These are phyloP conservation scores for Alternaria viburni DNA, from an alignment of 2,329 filamentous ascomycete genomes.

Conservation along the genomic window DNA sequence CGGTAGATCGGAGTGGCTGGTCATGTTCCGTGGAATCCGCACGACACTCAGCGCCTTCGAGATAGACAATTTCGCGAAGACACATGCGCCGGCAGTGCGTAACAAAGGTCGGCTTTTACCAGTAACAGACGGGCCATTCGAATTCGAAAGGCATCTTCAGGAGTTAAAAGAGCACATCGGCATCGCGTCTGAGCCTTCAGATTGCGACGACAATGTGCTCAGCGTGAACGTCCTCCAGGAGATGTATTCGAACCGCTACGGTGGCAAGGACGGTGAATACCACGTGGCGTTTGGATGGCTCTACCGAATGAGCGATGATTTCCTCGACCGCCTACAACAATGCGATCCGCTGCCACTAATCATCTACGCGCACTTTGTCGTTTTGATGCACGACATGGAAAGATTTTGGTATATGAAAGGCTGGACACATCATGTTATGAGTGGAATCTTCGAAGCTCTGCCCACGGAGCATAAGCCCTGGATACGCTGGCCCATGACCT, in stretches of 20 bases:
- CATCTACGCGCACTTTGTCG: constrained; percentile 35
- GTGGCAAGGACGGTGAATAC: constrained; percentile 30
- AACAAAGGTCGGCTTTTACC: constrained; percentile 20
- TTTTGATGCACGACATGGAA: constrained; percentile 35
- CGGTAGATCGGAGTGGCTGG: constrained; percentile 36
- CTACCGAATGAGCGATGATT: constrained; percentile 31
- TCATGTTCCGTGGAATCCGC: constrained; percentile 39
- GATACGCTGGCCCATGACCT: constrained; percentile 32
- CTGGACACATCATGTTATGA: constrained; percentile 38
- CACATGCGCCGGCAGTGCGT: constrained; percentile 9
- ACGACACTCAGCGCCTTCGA: constrained; percentile 25
- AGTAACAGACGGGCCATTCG: constrained; percentile 8
- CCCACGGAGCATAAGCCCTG: constrained; percentile 26
- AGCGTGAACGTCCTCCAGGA: constrained; percentile 25
- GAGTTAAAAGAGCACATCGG: constrained; percentile 23
- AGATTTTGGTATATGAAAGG: constrained; percentile 41
- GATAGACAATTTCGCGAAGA: constrained; percentile 9
- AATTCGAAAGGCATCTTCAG: constrained; percentile 26
- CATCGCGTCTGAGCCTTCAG: constrained; percentile 1
- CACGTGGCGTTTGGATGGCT: constrained; percentile 36
- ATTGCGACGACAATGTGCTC: constrained; percentile 7
- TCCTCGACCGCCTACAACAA: constrained; percentile 30
- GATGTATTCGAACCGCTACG: constrained; percentile 31
- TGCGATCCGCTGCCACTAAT: constrained; percentile 29
- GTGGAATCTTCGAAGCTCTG: constrained; percentile 28